These are phyloP conservation scores for Caryopteris hybrid DNA, from an alignment of 305 asterid genomes.

Conservation along the genomic window DNA sequence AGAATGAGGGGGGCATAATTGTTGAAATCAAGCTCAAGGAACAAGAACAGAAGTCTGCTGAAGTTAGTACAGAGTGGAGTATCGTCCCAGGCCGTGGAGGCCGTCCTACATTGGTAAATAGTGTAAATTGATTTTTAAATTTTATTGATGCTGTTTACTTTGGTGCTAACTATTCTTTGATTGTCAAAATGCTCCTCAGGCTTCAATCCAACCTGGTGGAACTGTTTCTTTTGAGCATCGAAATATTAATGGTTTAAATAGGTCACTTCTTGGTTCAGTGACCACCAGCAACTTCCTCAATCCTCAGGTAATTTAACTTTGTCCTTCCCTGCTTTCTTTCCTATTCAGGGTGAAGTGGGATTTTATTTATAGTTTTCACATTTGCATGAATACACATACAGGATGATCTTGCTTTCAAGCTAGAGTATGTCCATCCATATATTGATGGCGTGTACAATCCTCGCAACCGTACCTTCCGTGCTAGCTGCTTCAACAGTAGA, in stretches of 20 bases:
- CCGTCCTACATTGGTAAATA: slow-evolving; percentile 82
- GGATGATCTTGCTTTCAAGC: slow-evolving; percentile 98
- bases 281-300: slow-evolving; percentile 94
- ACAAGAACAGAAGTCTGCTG: slow-evolving; percentile 96
- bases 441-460: slow-evolving; percentile 88
- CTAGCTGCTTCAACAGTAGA: slow-evolving; percentile 95
- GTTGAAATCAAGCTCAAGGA: slow-evolving; percentile 95
- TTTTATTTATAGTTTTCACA: not conserved
- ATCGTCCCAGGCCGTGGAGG: slow-evolving; percentile 98
- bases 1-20: slow-evolving; percentile 95
- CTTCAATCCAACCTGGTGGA: slow-evolving; percentile 99
- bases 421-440: slow-evolving; percentile 95
- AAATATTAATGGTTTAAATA: slow-evolving; percentile 81
- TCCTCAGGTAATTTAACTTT: slow-evolving; percentile 66
- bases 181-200: slow-evolving; percentile 49
- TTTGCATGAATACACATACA: slow-evolving; percentile 29
- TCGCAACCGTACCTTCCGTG: slow-evolving; percentile 83
- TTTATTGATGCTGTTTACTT: not conserved
- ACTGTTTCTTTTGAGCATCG: slow-evolving; percentile 98
- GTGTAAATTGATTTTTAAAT: not conserved
- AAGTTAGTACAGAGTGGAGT: slow-evolving; percentile 98
- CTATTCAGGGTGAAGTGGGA: slow-evolving; percentile 1
- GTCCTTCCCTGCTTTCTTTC: not conserved
- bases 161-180: slow-evolving; percentile 19
- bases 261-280: slow-evolving; percentile 95